A percentile compares a stretch with the other conserved stretches of the same genome.
Evolutionary conservation across 108 stramenopile genomes (phyloP).

Genomic region (Epithemia pelagica): DNA sequence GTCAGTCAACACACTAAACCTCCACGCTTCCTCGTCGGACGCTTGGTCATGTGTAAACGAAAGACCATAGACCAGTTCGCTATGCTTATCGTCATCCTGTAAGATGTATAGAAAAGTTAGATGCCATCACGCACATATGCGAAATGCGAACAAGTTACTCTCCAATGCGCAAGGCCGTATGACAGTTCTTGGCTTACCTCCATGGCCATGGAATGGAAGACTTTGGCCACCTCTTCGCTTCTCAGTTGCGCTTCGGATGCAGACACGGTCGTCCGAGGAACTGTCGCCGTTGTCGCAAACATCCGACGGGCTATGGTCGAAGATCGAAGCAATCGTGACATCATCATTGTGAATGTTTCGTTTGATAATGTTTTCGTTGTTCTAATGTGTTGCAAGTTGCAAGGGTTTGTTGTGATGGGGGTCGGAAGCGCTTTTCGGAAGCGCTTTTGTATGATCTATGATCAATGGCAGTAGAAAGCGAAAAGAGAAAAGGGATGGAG

Average conservation of each 20-base stretch:
- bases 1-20: not conserved
- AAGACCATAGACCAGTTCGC: conserved; percentile 11
- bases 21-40: not conserved
- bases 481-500: too few species aligned
- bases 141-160: too few species aligned
- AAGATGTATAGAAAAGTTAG: not conserved
- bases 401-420: too few species aligned
- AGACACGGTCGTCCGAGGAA: too few species aligned
- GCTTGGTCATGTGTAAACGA: conserved; percentile 15
- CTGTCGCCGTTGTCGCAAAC: too few species aligned
- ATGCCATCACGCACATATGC: too few species aligned
- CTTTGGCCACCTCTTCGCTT: not conserved
- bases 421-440: too few species aligned
- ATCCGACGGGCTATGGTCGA: not conserved
- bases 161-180: too few species aligned
- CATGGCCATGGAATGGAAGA: not conserved
- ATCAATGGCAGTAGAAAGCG: too few species aligned
- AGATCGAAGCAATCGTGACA: not conserved
- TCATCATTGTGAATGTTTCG: not conserved
- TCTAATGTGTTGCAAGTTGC: too few species aligned
- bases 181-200: not conserved
- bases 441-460: too few species aligned
- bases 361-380: too few species aligned
- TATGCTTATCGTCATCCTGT: conserved; percentile 2
- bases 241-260: not conserved